phyloP scores from a whole-genome alignment of 495 filamentous ascomycete species.

The Schizothecium vesticola region DNA sequence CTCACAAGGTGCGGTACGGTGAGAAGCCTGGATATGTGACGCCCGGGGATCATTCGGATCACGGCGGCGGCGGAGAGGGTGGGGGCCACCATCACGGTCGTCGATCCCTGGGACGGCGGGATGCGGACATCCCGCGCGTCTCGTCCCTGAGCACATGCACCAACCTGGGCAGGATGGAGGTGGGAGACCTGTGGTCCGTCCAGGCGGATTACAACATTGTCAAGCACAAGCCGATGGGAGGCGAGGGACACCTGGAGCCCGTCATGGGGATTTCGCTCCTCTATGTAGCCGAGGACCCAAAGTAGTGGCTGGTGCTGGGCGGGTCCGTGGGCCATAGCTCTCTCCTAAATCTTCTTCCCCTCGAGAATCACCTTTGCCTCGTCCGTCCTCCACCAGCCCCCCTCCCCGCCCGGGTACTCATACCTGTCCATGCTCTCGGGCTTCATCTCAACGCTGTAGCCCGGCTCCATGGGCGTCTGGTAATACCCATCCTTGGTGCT shows the following conservation, averaged over 20 bases:
- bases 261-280: conserved; percentile 22
- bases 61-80: neutral
- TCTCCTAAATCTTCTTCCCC: conserved; percentile 44
- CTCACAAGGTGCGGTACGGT: conserved; percentile 17
- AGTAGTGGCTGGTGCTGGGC: neutral
- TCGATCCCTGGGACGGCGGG: neutral
- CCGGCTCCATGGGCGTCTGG: conserved; percentile 73
- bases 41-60: conserved; percentile 2
- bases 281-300: conserved; percentile 14
- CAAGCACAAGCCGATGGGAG: conserved; percentile 14
- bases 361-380: conserved; percentile 64
- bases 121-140: conserved; percentile 9
- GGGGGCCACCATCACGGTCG: conserved; percentile 7
- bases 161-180: conserved; percentile 8
- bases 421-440: conserved; percentile 75
- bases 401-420: conserved; percentile 68
- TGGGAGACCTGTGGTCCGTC: conserved; percentile 20
- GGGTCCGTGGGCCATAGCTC: neutral
- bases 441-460: conserved; percentile 94
- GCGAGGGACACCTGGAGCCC: conserved; percentile 12
- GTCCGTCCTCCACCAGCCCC: conserved; percentile 76
- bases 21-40: conserved; percentile 14
- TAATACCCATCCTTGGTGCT: conserved; percentile 82
- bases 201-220: conserved; percentile 25
- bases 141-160: conserved; percentile 15